Evolutionary conservation across 163 green algal genomes (phyloP).

Genomic region (Prototheca wickerhamii): DNA sequence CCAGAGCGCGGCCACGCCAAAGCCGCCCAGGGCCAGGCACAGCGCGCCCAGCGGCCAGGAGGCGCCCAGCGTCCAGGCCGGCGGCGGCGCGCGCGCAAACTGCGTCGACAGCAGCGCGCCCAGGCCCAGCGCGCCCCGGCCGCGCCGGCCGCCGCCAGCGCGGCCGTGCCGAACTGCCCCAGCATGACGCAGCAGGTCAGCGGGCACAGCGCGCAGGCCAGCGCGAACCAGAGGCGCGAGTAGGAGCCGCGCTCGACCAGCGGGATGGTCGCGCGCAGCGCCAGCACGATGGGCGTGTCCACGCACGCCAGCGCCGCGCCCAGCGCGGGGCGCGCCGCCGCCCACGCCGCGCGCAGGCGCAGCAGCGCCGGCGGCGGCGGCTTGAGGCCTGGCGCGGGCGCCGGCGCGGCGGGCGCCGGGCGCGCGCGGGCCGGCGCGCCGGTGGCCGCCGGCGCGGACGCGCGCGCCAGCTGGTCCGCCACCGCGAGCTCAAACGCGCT

Average conservation of each 20-base stretch:
- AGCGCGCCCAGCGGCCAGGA: slow-evolving; percentile 25
- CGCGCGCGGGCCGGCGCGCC: too few species aligned
- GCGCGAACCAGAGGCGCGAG: slow-evolving; percentile 32
- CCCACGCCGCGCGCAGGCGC: too few species aligned
- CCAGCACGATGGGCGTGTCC: slow-evolving; percentile 29
- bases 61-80: slow-evolving; percentile 15
- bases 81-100: background rate
- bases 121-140: slow-evolving; percentile 27
- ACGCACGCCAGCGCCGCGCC: background rate
- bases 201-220: slow-evolving; percentile 31
- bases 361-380: too few species aligned
- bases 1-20: slow-evolving; percentile 78
- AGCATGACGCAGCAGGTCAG: slow-evolving; percentile 33
- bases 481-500: too few species aligned
- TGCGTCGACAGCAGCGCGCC: slow-evolving; percentile 27
- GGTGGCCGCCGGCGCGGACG: too few species aligned
- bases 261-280: slow-evolving; percentile 44
- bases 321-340: background rate
- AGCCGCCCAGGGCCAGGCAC: slow-evolving; percentile 37
- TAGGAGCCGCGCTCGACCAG: slow-evolving; percentile 44
- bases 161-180: slow-evolving; percentile 21
- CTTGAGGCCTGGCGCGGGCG: too few species aligned
- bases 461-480: too few species aligned
- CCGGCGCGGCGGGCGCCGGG: too few species aligned
- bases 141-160: background rate